These are phyloP conservation scores for Hansenula sp. DNA, from an alignment of 1,139 yeast genomes.

Conservation along the genomic window DNA sequence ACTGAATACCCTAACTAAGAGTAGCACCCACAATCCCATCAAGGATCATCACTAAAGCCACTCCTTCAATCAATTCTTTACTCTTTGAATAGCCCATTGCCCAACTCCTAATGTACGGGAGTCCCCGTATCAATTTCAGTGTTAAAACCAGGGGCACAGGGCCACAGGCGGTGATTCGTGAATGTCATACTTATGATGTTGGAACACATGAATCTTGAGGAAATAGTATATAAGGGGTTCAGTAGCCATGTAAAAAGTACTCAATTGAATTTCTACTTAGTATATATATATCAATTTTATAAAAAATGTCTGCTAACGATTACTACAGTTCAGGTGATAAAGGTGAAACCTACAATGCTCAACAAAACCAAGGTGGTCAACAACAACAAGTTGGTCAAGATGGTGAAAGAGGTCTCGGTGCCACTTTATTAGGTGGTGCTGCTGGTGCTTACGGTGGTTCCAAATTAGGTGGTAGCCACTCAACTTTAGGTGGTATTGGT, in stretches of 20 bases:
- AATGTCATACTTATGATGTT: too few relatives aligned
- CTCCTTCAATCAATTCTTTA: too few relatives aligned
- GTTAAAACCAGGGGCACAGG: too few relatives aligned
- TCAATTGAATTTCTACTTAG: neutral
- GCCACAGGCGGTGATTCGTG: too few relatives aligned
- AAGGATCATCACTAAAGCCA: too few relatives aligned
- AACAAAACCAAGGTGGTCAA: conserved; percentile 8
- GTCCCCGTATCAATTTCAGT: too few relatives aligned
- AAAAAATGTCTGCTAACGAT: conserved; percentile 43
- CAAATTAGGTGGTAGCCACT: conserved; percentile 43
- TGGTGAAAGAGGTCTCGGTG: conserved; percentile 54
- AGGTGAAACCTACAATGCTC: conserved; percentile 10
- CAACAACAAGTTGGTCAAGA: conserved; percentile 25
- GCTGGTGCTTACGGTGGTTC: conserved; percentile 49
- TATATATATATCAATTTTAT: neutral
- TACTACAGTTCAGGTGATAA: conserved; percentile 2
- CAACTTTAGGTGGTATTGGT: conserved; percentile 46
- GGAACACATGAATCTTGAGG: too few relatives aligned
- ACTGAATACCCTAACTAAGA: too few relatives aligned
- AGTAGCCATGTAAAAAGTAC: neutral
- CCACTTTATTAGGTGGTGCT: conserved; percentile 55
- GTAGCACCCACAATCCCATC: too few relatives aligned
- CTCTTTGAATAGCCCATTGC: too few relatives aligned
- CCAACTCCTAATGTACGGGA: too few relatives aligned
- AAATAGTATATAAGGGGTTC: neutral